Base-by-base conservation (phyloP, 2,329 filamentous ascomycete genomes). In the Aspergillus viridinutans region DNA sequence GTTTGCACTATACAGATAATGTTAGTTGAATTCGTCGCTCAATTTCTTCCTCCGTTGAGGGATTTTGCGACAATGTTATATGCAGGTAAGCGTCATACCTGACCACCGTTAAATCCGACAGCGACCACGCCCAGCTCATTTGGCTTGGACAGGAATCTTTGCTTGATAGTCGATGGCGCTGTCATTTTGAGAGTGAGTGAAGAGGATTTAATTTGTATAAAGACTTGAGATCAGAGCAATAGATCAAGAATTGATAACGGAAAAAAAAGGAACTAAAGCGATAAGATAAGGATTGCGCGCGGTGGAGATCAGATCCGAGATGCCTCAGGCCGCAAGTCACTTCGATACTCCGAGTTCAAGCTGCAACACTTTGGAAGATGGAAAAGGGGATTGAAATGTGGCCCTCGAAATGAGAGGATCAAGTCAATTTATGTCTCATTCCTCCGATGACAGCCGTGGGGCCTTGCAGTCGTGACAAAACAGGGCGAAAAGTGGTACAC, bases 61-160 rank as follows among this genome's bases (percentile, higher is more conserved):
- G 21, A 47, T 10, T 10, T 26, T 47, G 43, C 20, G 43, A 47
- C 32, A 38, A 38, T 14, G 23, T 26, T 26, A 26, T 45, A 45
- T 23, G 43, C 32, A 25, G n/a, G 42, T 20, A 23, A 23, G 43
- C 43, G 43, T 47, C 81, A 67, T 85, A 94, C 92, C 85, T 97
- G 94, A 56, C 94, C 94, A 64, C 93, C 93, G 54, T 92, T 96
- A 81, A 97, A 99, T 61, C 93, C 93, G 40, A 97, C 94, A 51
- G 93, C 92, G 40, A 97, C 91, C 56, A 99, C 84, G 61, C 93
- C 94, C 62, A 99, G 82, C 69, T 97, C 87, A 70, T 90, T 83
- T 32, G 86, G 84, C 70, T 87, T 82, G 62, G 87, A 81, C 66
- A 97, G 88, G 79, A 97, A 97, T 71, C 89, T 92, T 59, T 85